Evolutionary conservation across 768 basidiomycete species (phyloP).

Genomic region (Rhizopogon sp.): DNA sequence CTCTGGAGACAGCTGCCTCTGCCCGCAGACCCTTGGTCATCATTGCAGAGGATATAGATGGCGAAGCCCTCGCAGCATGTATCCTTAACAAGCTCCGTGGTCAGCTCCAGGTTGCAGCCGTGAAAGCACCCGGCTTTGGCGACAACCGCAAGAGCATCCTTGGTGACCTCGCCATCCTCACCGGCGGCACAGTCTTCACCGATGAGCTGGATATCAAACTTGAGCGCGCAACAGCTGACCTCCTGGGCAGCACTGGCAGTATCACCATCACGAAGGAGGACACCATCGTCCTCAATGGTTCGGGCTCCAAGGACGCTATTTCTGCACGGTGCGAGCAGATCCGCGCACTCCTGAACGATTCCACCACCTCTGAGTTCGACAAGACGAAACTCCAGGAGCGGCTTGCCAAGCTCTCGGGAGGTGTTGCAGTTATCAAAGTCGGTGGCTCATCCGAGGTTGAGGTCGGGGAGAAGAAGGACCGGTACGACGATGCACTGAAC

Average conservation of each 20-base stretch:
- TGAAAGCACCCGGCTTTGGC: conserved; percentile 98
- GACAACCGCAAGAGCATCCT: conserved; percentile 99
- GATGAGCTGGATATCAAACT: conserved; percentile 97
- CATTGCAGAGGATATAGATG: conserved; percentile 97
- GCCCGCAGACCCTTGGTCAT: conserved; percentile 88
- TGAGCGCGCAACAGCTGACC: conserved; percentile 80
- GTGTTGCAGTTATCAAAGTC: conserved; percentile 98
- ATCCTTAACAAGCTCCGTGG: conserved; percentile 99
- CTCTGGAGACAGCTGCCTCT: conserved; percentile 79
- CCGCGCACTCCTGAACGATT: conserved; percentile 73
- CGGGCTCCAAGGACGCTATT: conserved; percentile 86
- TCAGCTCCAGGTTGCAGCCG: conserved; percentile 87
- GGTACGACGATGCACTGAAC: conserved; percentile 95
- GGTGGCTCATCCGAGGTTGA: conserved; percentile 93
- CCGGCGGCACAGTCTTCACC: conserved; percentile 96
- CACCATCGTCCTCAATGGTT: conserved; percentile 93
- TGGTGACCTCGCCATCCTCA: conserved; percentile 94
- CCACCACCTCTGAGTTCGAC: conserved; percentile 90
- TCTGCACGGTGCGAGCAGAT: conserved; percentile 95
- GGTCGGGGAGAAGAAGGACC: conserved; percentile 99
- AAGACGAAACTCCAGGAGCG: conserved; percentile 93
- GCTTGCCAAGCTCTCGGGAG: conserved; percentile 91
- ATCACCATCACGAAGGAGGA: conserved; percentile 98
- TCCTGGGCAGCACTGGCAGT: conserved; percentile 87
- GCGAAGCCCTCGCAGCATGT: conserved; percentile 95